Percentiles rank a stretch among this genome's conserved stretches.
These are phyloP conservation scores for Cutaneotrichosporon daszewskae DNA, from an alignment of 1,284 basidiomycete genomes.

Conservation along the genomic window DNA sequence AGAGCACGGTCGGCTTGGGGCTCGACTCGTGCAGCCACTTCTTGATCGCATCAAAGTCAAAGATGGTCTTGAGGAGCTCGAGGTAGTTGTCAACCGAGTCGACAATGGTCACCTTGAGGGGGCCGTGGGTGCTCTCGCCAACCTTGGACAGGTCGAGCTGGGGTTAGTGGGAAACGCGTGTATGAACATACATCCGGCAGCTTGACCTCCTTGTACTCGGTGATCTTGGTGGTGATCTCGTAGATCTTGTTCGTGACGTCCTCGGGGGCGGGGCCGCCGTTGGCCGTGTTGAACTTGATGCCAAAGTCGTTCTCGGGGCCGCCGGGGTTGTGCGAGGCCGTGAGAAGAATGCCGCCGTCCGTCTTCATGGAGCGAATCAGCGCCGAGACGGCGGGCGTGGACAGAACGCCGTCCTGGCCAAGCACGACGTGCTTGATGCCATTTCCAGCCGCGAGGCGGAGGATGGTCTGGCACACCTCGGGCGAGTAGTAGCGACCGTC, in stretches of 20 bases:
- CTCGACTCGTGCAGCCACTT: constrained; percentile 65
- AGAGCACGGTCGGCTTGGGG: constrained; percentile 75
- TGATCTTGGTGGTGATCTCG: constrained; percentile 81
- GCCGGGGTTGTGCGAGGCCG: constrained; percentile 97
- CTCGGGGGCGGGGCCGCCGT: constrained; percentile 95
- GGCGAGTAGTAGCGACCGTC: constrained; percentile 90
- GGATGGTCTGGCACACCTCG: constrained; percentile 83
- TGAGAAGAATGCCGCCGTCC: constrained; percentile 92
- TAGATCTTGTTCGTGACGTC: constrained; percentile 89
- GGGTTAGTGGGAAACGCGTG: constrained; percentile 1
- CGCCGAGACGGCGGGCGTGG: constrained; percentile 94
- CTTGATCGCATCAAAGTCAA: constrained; percentile 91
- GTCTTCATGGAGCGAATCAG: constrained; percentile 94
- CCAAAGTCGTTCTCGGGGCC: constrained; percentile 97
- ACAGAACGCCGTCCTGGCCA: constrained; percentile 84
- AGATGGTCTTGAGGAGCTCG: constrained; percentile 76
- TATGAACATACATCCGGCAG: constrained; percentile 59
- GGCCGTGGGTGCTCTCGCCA: constrained; percentile 73
- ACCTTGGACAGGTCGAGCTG: constrained; percentile 80
- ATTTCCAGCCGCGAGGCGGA: constrained; percentile 86
- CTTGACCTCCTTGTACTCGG: constrained; percentile 78
- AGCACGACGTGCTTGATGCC: constrained; percentile 83
- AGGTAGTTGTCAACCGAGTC: constrained; percentile 92
- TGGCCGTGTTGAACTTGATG: constrained; percentile 98
- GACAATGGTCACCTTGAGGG: constrained; percentile 81